phyloP scores from a whole-genome alignment of 306 rosid species.

The Vigna unguiculata region DNA sequence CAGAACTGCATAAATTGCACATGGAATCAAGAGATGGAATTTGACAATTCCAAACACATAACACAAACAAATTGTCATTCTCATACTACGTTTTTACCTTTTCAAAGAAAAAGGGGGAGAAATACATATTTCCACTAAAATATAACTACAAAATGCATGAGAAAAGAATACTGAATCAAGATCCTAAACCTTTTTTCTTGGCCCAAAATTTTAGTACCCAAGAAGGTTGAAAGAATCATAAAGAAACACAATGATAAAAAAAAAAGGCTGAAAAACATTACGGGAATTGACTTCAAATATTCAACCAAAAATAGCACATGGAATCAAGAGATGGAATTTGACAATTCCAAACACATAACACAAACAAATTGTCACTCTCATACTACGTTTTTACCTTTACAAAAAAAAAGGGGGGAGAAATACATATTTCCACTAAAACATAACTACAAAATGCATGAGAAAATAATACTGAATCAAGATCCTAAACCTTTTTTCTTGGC shows the following conservation, averaged over 20 bases:
- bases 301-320: not conserved
- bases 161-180: not conserved
- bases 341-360: conserved; percentile 33
- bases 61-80: not conserved
- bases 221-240: not conserved
- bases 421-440: not conserved
- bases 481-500: not conserved
- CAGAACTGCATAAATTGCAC: conserved; percentile 3
- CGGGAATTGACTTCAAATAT: no score
- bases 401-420: not conserved
- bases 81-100: not conserved
- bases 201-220: conserved; percentile 10
- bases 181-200: not conserved
- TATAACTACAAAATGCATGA: not conserved
- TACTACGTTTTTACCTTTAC: not conserved
- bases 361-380: not conserved
- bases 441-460: not conserved
- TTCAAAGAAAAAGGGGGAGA: not conserved
- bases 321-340: conserved; percentile 32
- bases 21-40: conserved; percentile 32
- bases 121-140: not conserved
- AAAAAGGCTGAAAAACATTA: no score
- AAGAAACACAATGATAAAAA: no score
- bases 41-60: conserved; percentile 35
- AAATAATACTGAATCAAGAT: conserved; percentile 10